Base-by-base conservation (phyloP, 352 stramenopile genomes). In the Phytophthora tubulina region DNA sequence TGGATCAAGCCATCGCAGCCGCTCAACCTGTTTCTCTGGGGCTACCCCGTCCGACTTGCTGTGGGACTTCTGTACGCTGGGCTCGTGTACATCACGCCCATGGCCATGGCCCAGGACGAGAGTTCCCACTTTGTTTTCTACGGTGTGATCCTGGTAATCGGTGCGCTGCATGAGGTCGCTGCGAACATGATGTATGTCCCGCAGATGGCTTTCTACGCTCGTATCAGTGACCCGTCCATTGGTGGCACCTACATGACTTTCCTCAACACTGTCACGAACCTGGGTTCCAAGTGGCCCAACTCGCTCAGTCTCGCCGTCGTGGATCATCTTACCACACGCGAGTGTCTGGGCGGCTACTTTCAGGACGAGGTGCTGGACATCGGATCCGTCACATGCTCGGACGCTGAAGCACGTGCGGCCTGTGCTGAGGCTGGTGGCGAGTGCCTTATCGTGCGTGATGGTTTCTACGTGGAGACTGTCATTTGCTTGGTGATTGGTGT, bases 201-300 rank as follows among this genome's bases (percentile, higher is more conserved):
- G 17, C 94, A 99, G 88, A 99, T 99, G 98, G 97, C 94, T 6
- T 99, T 99, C 77, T 99, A 99, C 73, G 97, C 97, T 53, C 85
- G 92, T 46, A 94, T 99, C 62, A 98, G 97, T 44, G 98, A 99
- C 76, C 97, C 97, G 14, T 92, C 90, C 13, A 99, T 99, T 75
- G 98, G 98, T 52, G 98, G 98, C 55, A 99, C 93, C 17, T 99
- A 99, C 88, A 99, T 99, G 98, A 99, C 98, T 35, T 95, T 99
- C 56, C 88, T 99, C 48, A 99, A 99, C 77, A 99, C 98, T 5
- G 92, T 99, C 70, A 95, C 96, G 45, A 99, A 99, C 81, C 73
- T 99, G 14, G 98, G 97, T 46, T 95, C 89, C 57, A 99, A 99
- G 84, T 96, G 89, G 89, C 89, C 89, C 17, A 96, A 95, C 72